Percentiles rank a stretch among this genome's conserved stretches.
These are phyloP conservation scores for Lichenothelia convexa DNA, from an alignment of 495 filamentous ascomycete species.

Conservation along the genomic window DNA sequence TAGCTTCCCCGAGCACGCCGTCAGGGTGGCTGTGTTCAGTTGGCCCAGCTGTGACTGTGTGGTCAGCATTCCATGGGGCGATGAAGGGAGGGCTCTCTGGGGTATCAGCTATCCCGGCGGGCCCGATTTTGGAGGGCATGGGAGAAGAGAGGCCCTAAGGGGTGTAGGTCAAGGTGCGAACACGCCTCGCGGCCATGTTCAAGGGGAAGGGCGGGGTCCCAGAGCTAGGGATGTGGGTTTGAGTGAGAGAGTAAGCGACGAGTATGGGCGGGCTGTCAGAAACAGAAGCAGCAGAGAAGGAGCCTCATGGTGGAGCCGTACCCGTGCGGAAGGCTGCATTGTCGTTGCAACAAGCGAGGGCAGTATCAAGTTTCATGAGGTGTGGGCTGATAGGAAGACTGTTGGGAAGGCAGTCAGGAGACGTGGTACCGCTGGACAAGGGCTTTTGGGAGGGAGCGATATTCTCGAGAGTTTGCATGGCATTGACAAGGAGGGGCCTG, in stretches of 20 bases:
- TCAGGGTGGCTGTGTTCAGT: conserved; percentile 81
- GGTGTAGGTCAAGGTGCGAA: conserved; percentile 15
- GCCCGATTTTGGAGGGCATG: conserved; percentile 22
- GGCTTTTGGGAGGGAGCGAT: too few relatives aligned
- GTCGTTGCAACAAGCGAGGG: conserved; percentile 87
- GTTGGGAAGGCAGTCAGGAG: too few relatives aligned
- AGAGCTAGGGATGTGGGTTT: too few relatives aligned
- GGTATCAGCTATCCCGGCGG: conserved; percentile 50
- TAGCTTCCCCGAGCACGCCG: conserved; percentile 82
- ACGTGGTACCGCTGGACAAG: too few relatives aligned
- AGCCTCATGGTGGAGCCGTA: conserved; percentile 35
- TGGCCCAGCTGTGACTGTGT: conserved; percentile 89
- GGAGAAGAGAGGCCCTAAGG: conserved; percentile 16
- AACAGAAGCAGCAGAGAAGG: conserved; percentile 25
- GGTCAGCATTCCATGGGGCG: conserved; percentile 74
- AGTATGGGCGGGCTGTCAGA: conserved; percentile 7
- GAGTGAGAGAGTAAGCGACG: too few relatives aligned
- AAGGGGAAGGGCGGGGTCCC: conserved; percentile 8
- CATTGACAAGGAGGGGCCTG: too few relatives aligned
- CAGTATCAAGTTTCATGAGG: conserved; percentile 90
- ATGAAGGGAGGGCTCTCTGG: conserved; percentile 62
- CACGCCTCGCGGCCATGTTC: conserved; percentile 22
- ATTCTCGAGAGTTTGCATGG: too few relatives aligned
- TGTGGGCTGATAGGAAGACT: conserved; percentile 80
- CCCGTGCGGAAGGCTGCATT: conserved; percentile 73